A percentile compares a stretch with the other conserved stretches of the same genome.
Evolutionary conservation across 1,284 basidiomycete genomes (phyloP).

Genomic region (Malassezia psittaci): DNA sequence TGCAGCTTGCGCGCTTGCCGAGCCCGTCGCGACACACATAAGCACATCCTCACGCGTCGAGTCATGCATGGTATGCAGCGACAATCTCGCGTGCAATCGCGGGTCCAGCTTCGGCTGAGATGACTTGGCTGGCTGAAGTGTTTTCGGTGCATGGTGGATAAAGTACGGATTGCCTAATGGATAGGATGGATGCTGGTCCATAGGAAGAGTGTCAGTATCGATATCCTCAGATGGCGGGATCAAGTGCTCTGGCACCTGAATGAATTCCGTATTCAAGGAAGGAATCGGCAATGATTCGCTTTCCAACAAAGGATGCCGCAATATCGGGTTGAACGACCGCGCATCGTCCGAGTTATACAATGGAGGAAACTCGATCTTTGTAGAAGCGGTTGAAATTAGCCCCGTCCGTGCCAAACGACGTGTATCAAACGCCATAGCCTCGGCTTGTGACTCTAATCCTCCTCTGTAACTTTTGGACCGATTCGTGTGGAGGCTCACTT

Average conservation of each 20-base stretch:
- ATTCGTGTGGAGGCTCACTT: too few species aligned
- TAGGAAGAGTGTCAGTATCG: slow-evolving; percentile 34
- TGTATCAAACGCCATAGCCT: slow-evolving; percentile 2
- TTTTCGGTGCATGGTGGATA: slow-evolving; percentile 14
- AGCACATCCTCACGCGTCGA: slow-evolving; percentile 5
- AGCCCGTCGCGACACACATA: slow-evolving; percentile 5
- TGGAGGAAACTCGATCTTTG: slow-evolving; percentile 14
- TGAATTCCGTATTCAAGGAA: slow-evolving; percentile 5
- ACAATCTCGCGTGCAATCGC: slow-evolving; percentile 9
- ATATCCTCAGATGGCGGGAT: slow-evolving; percentile 28
- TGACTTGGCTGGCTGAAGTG: slow-evolving; percentile 16
- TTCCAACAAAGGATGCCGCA: slow-evolving; percentile 14
- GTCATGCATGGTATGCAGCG: slow-evolving; percentile 5
- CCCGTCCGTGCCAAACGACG: background rate
- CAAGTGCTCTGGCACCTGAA: slow-evolving; percentile 25
- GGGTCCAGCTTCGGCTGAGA: slow-evolving; percentile 16
- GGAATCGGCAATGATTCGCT: slow-evolving; percentile 1
- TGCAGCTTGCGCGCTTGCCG: slow-evolving; percentile 5
- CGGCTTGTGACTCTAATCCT: too few species aligned
- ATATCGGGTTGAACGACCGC: slow-evolving; percentile 12
- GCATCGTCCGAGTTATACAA: slow-evolving; percentile 14
- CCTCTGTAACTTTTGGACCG: too few species aligned
- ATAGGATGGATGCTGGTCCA: slow-evolving; percentile 37
- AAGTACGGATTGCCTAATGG: slow-evolving; percentile 28
- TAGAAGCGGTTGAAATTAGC: background rate